phyloP scores from a whole-genome alignment of 2,329 filamentous ascomycete species.

The Stagonosporopsis cucurbitacearum region DNA sequence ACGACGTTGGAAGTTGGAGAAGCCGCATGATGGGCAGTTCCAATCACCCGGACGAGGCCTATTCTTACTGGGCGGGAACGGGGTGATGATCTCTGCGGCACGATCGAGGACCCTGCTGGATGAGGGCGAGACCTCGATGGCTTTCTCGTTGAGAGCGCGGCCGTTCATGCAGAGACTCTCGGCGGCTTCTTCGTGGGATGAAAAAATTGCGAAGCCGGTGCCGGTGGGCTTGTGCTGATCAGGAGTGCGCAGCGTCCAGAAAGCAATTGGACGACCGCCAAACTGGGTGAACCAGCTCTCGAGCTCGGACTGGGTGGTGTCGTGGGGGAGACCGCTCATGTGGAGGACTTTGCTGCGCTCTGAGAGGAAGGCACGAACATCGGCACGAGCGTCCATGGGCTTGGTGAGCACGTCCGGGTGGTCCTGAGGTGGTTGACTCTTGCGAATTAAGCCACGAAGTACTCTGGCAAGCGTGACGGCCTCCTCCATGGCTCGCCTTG shows the following conservation, averaged over 20 bases:
- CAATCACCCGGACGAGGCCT: slow-evolving; percentile 95
- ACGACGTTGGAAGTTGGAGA: slow-evolving; percentile 98
- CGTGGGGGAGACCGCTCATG: slow-evolving; percentile 95
- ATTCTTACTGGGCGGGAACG: slow-evolving; percentile 98
- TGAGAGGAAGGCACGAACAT: slow-evolving; percentile 93
- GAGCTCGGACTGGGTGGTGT: slow-evolving; percentile 97
- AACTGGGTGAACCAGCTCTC: slow-evolving; percentile 99
- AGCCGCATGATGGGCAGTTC: slow-evolving; percentile 98
- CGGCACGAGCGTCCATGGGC: slow-evolving; percentile 94
- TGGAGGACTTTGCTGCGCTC: slow-evolving; percentile 98
- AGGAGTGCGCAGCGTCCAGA: slow-evolving; percentile 96
- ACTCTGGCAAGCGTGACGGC: slow-evolving; percentile 93
- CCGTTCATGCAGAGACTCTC: slow-evolving; percentile 99
- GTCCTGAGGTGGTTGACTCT: slow-evolving; percentile 91
- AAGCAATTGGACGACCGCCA: slow-evolving; percentile 94
- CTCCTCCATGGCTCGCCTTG: slow-evolving; percentile 96
- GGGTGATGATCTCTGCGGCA: slow-evolving; percentile 92
- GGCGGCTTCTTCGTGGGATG: slow-evolving; percentile 79
- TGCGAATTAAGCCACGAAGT: slow-evolving; percentile 88
- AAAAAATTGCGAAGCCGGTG: slow-evolving; percentile 97
- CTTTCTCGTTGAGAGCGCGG: slow-evolving; percentile 96
- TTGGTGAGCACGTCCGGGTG: slow-evolving; percentile 94
- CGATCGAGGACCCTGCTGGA: slow-evolving; percentile 96
- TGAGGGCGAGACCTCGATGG: slow-evolving; percentile 96
- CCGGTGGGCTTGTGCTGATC: slow-evolving; percentile 99